Percentiles rank a stretch among this genome's conserved stretches.
phyloP scores from a whole-genome alignment of 441 rosid genomes.

The Manihot esculenta region DNA sequence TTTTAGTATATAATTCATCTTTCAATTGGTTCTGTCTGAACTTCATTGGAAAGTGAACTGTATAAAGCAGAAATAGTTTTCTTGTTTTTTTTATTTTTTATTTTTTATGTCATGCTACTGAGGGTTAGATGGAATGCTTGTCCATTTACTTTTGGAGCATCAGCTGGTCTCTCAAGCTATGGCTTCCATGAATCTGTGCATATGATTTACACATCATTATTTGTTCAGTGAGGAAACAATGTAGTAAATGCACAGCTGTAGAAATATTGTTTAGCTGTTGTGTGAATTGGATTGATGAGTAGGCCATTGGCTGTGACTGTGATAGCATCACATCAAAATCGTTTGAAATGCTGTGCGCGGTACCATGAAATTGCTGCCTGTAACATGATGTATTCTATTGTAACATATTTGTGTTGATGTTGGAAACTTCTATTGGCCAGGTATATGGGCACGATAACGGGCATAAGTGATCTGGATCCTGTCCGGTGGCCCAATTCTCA shows the following conservation, averaged over 20 bases:
- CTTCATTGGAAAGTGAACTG: background rate
- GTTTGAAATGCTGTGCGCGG: background rate
- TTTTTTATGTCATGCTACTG: conserved; percentile 9
- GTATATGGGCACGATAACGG: conserved; percentile 95
- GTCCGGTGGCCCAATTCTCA: conserved; percentile 89
- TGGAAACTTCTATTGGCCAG: conserved; percentile 36
- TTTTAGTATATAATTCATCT: background rate
- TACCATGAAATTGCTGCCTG: conserved; percentile 5
- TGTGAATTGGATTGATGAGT: conserved; percentile 5
- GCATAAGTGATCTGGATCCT: conserved; percentile 76
- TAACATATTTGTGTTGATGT: conserved; percentile 1
- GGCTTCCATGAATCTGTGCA: background rate
- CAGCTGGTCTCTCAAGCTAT: background rate
- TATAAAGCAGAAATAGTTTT: background rate
- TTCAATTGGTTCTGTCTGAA: background rate
- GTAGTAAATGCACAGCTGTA: background rate
- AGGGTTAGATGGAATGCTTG: background rate
- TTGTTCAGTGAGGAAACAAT: background rate
- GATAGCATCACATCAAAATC: background rate
- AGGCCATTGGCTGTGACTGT: too few species aligned
- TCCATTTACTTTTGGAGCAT: conserved; percentile 1
- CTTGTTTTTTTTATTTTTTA: too few species aligned
- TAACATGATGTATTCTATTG: background rate
- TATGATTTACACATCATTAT: background rate
- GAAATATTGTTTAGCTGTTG: background rate